These are phyloP conservation scores for Begonia peltatifolia DNA, from an alignment of 306 rosid species.

Conservation along the genomic window DNA sequence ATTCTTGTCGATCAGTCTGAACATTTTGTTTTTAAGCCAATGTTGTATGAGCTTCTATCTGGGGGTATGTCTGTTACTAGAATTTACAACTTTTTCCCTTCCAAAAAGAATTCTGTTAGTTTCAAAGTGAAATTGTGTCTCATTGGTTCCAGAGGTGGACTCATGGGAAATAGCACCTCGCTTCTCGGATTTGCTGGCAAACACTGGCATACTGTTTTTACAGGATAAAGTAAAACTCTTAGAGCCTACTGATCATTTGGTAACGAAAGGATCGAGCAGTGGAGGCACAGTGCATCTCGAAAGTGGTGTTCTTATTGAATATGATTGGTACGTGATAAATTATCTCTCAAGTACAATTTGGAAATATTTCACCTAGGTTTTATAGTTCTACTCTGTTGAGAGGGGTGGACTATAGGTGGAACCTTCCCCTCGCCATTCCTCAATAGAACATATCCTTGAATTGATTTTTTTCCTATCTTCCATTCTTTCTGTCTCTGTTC, in stretches of 20 bases:
- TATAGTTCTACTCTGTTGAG: neutral
- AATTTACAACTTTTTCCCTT: slow-evolving; percentile 5
- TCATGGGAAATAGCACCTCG: slow-evolving; percentile 98
- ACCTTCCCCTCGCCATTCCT: too few species aligned
- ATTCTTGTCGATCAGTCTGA: slow-evolving; percentile 48
- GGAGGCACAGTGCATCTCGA: slow-evolving; percentile 85
- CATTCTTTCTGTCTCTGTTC: slow-evolving; percentile 23
- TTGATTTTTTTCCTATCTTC: neutral
- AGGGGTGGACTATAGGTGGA: too few species aligned
- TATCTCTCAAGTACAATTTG: neutral
- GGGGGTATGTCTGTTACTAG: slow-evolving; percentile 41
- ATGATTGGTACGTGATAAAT: slow-evolving; percentile 59
- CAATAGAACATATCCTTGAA: too few species aligned
- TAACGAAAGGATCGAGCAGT: slow-evolving; percentile 21
- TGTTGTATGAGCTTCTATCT: slow-evolving; percentile 93
- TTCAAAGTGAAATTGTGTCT: neutral
- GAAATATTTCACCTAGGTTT: neutral
- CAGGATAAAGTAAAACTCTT: slow-evolving; percentile 70
- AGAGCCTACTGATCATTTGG: slow-evolving; percentile 47
- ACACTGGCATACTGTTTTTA: slow-evolving; percentile 54
- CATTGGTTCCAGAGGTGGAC: slow-evolving; percentile 59
- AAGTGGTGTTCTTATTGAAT: slow-evolving; percentile 83
- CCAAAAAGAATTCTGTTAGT: slow-evolving; percentile 7
- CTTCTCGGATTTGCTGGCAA: slow-evolving; percentile 67
- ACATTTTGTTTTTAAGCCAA: slow-evolving; percentile 57